phyloP scores from a whole-genome alignment of 768 basidiomycete species.

The Macrolepiota dolichaula region DNA sequence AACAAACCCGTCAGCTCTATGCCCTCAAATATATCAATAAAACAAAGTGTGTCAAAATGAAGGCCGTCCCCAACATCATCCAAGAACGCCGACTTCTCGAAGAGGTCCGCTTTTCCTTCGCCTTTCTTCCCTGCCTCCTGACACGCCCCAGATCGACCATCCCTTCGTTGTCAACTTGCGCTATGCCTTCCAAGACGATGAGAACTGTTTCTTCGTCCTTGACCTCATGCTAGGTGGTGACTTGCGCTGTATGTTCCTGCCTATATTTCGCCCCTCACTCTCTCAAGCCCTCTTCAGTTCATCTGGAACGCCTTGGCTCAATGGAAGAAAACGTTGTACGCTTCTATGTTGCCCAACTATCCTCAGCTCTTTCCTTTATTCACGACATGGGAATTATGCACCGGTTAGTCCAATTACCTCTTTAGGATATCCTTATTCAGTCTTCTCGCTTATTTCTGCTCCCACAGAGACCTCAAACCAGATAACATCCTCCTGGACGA shows the following conservation, averaged over 20 bases:
- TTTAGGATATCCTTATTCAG: constrained; percentile 20
- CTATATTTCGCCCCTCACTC: not conserved
- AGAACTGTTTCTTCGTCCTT: constrained; percentile 97
- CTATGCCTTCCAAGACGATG: constrained; percentile 97
- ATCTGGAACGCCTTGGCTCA: constrained; percentile 77
- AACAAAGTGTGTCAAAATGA: constrained; percentile 96
- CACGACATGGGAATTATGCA: constrained; percentile 96
- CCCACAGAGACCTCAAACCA: constrained; percentile 85
- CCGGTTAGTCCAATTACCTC: constrained; percentile 53
- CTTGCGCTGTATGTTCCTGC: constrained; percentile 69
- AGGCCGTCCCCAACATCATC: constrained; percentile 94
- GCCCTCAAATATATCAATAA: constrained; percentile 99
- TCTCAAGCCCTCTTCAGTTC: constrained; percentile 49
- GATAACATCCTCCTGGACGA: constrained; percentile 98
- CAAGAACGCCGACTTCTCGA: constrained; percentile 94
- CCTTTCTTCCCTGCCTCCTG: not conserved
- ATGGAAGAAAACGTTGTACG: constrained; percentile 76
- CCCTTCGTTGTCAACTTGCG: constrained; percentile 93
- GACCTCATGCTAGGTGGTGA: constrained; percentile 98
- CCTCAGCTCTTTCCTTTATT: constrained; percentile 84
- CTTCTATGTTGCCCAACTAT: constrained; percentile 88
- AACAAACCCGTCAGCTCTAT: constrained; percentile 93
- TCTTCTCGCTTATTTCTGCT: constrained; percentile 8
- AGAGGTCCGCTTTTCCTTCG: constrained; percentile 56
- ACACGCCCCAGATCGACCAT: constrained; percentile 74